These are phyloP conservation scores for Usnea hakonensis DNA, from an alignment of 495 filamentous ascomycete genomes.

Conservation along the genomic window DNA sequence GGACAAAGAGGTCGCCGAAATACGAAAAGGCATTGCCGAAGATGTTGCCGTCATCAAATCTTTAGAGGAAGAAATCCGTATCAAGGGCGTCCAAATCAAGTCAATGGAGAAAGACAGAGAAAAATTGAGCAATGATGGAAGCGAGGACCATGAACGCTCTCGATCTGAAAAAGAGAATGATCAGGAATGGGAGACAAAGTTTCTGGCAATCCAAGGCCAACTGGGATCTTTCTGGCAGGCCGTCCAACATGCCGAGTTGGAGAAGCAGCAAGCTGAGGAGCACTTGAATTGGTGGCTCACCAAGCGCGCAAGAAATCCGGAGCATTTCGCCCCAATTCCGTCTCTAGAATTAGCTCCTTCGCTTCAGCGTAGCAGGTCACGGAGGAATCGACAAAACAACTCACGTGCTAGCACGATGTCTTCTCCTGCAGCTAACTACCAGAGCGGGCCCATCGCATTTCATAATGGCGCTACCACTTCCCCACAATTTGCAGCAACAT, in stretches of 20 bases:
- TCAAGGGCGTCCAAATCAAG: slow-evolving; percentile 55
- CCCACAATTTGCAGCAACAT: slow-evolving; percentile 39
- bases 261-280: slow-evolving; percentile 48
- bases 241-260: slow-evolving; percentile 41
- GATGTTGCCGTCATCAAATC: slow-evolving; percentile 46
- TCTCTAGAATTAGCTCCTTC: slow-evolving; percentile 37
- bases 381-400: slow-evolving; percentile 42
- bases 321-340: slow-evolving; percentile 37
- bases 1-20: slow-evolving; percentile 40
- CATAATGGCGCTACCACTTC: slow-evolving; percentile 42
- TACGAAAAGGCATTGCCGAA: slow-evolving; percentile 45
- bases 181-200: slow-evolving; percentile 45
- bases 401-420: slow-evolving; percentile 44
- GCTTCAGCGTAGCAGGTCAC: slow-evolving; percentile 36
- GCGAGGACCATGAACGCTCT: slow-evolving; percentile 38
- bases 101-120: slow-evolving; percentile 56
- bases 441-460: slow-evolving; percentile 35
- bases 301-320: slow-evolving; percentile 37
- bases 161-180: slow-evolving; percentile 51
- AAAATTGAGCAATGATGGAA: slow-evolving; percentile 45
- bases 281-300: slow-evolving; percentile 42
- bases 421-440: slow-evolving; percentile 36
- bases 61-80: slow-evolving; percentile 56
- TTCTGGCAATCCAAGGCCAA: slow-evolving; percentile 42
- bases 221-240: slow-evolving; percentile 44